Base-by-base conservation (phyloP, 2,329 filamentous ascomycete genomes). In the Fonsecaea erecta region DNA sequence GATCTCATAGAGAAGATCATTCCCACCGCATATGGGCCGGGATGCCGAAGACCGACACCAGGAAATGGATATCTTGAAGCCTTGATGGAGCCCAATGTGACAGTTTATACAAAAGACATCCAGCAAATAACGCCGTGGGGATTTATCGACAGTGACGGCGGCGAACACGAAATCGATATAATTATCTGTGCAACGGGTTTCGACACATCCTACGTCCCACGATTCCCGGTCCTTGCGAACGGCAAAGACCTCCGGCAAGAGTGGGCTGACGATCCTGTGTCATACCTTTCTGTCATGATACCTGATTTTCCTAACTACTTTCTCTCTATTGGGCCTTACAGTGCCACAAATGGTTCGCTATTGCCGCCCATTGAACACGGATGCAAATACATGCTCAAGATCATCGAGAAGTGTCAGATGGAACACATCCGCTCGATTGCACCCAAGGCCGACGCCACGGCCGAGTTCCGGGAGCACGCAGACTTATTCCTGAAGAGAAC, bases 11-110 rank as follows among this genome's bases (percentile, higher is more conserved):
- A 81, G n/a, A 77, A 77, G 46, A 78, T 83, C 58, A 80, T 82
- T 43, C 81, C 80, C 1, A 80, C 80, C 54, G 77, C 77, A 64
- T 80, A 79, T 71, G 74, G 74, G 26, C 74, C 77, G 5, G 77
- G 78, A 14, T 80, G 79, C 63, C 71, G 78, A 11, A 71, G 79
- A 57, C 69, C 77, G 0, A 81, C 78, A 0, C 83, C 83, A 0
- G 82, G 82, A 0, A 63, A 71, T 18, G 72, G 72, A 7, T 74
- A 73, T 37, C 64, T 74, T 2, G 88, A 74, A 73, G 85, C 87
- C 0, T 77, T 90, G 24, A 80, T 81, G 0, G 80, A 85, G 66
- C 80, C 83, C 2, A 88, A 90, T 56, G 86, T 89, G 14, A 80
- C 82, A 12, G 87, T 85, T 67, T 85, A 89, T 68, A 78, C 79